Conservation (phyloP, 2,329 filamentous ascomycete genomes). For the Neocatenulostroma microsporum region DNA sequence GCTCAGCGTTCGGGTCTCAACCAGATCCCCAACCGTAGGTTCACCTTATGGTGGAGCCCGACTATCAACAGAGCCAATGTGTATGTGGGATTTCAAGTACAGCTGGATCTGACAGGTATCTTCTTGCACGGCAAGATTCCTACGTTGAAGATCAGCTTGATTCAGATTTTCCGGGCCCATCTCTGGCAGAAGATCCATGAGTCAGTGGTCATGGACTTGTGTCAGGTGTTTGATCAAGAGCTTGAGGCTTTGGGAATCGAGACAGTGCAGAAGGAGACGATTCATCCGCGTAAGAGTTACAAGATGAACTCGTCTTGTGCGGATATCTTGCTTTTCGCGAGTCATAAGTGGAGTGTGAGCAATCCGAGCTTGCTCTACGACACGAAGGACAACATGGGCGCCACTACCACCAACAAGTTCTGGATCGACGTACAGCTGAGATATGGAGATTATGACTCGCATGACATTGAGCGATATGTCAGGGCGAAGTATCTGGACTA, state of each 20-base stretch:
- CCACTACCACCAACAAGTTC: constrained; percentile 96
- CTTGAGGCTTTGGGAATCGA: constrained; percentile 92
- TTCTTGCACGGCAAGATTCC: constrained; percentile 99
- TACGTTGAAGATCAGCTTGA: constrained; percentile 93
- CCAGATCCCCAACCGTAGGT: constrained; percentile 96
- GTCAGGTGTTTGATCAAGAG: constrained; percentile 97
- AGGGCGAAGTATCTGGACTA: constrained; percentile 98
- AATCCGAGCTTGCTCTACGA: constrained; percentile 88
- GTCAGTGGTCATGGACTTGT: constrained; percentile 96
- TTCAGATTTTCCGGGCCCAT: constrained; percentile 98
- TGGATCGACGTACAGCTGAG: constrained; percentile 96
- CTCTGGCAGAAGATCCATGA: constrained; percentile 99
- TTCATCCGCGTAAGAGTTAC: constrained; percentile 98
- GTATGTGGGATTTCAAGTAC: constrained; percentile 98
- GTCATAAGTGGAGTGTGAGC: constrained; percentile 98
- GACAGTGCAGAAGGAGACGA: constrained; percentile 97
- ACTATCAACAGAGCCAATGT: constrained; percentile 62
- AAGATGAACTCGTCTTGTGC: constrained; percentile 99
- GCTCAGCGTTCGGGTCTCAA: constrained; percentile 94
- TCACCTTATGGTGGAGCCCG: constrained; percentile 91
- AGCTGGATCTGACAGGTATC: constrained; percentile 94
- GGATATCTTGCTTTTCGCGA: constrained; percentile 92
- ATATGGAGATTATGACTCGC: constrained; percentile 97
- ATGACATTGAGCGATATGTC: constrained; percentile 96
- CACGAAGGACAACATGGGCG: constrained; percentile 89